Base-by-base conservation (phyloP, 371 early-diverging fungal genomes). In the Mucor lusitanicus region DNA sequence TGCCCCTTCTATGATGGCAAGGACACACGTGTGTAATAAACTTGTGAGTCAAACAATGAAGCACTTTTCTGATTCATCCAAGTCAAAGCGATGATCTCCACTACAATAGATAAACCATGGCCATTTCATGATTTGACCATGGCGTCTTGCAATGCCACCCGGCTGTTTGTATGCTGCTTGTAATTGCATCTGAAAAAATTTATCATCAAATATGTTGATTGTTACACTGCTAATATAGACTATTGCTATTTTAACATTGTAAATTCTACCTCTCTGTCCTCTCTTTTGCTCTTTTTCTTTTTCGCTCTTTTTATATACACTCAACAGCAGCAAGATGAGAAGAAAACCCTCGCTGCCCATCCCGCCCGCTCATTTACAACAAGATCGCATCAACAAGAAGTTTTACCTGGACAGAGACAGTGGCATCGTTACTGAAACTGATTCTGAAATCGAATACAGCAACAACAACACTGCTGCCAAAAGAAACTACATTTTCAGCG, bases 351-450 rank as follows among this genome's bases (percentile, higher is more conserved):
- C 50, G 12, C 8, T 50, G 21, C 50, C 50, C 12, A 23, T 50
- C 8, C 50, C 50, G 23, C 50, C 50, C n/a, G 23, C 50, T 2
- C 25, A 23, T 11, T 12, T 50, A 13, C 50, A 50, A 9, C 50
- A 50, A 12, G 50, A 50, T 25, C 50, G 50, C 21, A 19, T 56
- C 3, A 50, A 50, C 50, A 50, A 50, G 50, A 50, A 50, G 21
- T 25, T 25, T 55, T 69, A 55, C 23, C 19, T 61, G 1, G 81
- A 78, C 54, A 57, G 72, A 27, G 81, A 81, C 63, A 78, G 78
- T 63, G 81, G 81, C 42, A 75, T 75, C 23, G 71, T 60, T 19
- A 77, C 79, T 5, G 80, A 80, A 66, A 61, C 61, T 12, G 80
- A 80, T 48, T 73, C 75, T 7, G 80, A 80, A 54, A 59, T 57